Evolutionary conservation across 2,329 filamentous ascomycete species (phyloP).

Genomic region (Monilinia aucupariae): DNA sequence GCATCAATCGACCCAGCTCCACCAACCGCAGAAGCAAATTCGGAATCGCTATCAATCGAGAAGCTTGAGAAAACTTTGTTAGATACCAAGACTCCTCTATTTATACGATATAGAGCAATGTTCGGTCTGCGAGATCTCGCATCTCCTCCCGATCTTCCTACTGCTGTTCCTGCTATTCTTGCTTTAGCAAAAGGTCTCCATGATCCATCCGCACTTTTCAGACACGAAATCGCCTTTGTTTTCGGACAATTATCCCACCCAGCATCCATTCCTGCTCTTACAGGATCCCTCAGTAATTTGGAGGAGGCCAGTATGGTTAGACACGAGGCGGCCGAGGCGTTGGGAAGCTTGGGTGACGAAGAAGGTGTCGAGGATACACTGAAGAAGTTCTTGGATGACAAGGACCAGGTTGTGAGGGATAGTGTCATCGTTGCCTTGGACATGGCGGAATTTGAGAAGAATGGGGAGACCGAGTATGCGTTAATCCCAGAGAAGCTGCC

Average conservation of each 20-base stretch:
- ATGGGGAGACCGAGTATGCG: conserved; percentile 83
- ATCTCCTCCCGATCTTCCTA: conserved; percentile 85
- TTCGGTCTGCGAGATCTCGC: conserved; percentile 93
- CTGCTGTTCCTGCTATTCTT: conserved; percentile 78
- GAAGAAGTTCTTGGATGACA: conserved; percentile 78
- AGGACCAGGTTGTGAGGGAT: conserved; percentile 88
- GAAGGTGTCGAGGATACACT: conserved; percentile 85
- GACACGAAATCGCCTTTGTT: conserved; percentile 96
- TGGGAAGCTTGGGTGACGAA: conserved; percentile 89
- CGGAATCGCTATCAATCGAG: conserved; percentile 62
- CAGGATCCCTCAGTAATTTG: conserved; percentile 68
- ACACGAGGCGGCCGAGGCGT: conserved; percentile 92
- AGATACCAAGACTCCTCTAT: conserved; percentile 73
- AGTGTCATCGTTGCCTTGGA: conserved; percentile 93
- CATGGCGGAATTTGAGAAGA: conserved; percentile 96
- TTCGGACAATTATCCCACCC: conserved; percentile 95
- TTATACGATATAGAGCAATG: conserved; percentile 95
- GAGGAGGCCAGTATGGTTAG: conserved; percentile 93
- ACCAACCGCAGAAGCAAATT: conserved; percentile 70
- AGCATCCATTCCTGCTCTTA: conserved; percentile 88
- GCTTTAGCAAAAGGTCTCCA: conserved; percentile 80
- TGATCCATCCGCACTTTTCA: conserved; percentile 86
- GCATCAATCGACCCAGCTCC: conserved; percentile 93
- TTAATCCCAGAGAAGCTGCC: conserved; percentile 63
- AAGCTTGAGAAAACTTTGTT: conserved; percentile 73